These are phyloP conservation scores for Canavalia ensiformis DNA, from an alignment of 306 rosid genomes.

Conservation along the genomic window DNA sequence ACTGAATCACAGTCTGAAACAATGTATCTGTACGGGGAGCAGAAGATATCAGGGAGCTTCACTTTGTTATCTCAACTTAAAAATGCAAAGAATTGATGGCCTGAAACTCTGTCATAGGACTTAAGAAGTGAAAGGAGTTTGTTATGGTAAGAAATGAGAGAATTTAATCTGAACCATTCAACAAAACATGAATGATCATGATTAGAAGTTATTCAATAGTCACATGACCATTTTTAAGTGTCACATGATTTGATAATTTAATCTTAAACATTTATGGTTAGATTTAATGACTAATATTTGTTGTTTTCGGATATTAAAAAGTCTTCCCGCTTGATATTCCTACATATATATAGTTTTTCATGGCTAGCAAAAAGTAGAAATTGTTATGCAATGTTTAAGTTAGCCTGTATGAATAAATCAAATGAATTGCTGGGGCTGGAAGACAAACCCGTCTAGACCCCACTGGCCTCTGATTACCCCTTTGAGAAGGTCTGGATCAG, in stretches of 20 bases:
- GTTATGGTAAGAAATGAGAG: too few species aligned
- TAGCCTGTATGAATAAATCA: constrained; percentile 12
- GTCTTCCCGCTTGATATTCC: too few species aligned
- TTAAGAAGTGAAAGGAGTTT: too few species aligned
- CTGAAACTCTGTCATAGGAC: background rate
- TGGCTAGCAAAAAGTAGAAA: constrained; percentile 16
- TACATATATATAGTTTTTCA: background rate
- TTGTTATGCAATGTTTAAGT: background rate
- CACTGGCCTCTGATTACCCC: constrained; percentile 77
- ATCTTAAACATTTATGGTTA: too few species aligned
- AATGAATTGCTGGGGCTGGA: background rate
- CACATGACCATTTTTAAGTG: too few species aligned
- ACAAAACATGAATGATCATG: too few species aligned
- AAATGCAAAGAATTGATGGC: background rate
- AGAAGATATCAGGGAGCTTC: constrained; percentile 4
- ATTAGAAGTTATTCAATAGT: too few species aligned
- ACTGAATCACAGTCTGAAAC: constrained; percentile 90
- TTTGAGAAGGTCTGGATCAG: constrained; percentile 81
- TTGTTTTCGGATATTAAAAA: too few species aligned
- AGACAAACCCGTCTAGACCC: constrained; percentile 77
- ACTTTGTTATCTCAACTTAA: constrained; percentile 25
- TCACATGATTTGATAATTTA: too few species aligned
- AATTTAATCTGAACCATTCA: too few species aligned
- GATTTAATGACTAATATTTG: too few species aligned
- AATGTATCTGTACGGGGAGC: constrained; percentile 61